Conservation (phyloP, 129 eudicot species). For the Silybum marianum region DNA sequence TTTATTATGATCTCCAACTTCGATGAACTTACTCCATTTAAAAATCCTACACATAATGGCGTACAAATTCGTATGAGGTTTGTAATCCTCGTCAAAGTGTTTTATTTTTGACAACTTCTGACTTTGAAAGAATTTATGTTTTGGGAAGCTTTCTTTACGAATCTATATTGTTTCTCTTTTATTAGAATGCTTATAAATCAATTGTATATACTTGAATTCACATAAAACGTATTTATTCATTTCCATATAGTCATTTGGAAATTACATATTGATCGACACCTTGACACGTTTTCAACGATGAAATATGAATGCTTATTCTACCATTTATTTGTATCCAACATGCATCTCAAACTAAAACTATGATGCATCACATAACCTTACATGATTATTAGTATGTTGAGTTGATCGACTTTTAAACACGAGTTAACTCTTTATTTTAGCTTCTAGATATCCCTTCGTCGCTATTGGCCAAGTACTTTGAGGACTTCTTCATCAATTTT, state of each 20-base stretch:
- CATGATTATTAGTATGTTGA: not conserved
- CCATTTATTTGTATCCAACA: not conserved
- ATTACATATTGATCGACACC: not conserved
- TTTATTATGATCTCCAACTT: too few species aligned
- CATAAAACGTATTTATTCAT: not conserved
- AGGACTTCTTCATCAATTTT: not conserved
- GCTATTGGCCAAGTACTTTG: not conserved
- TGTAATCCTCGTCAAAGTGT: not conserved
- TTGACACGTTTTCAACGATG: not conserved
- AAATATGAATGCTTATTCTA: not conserved
- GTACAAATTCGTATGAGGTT: not conserved
- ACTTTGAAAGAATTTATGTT: not conserved
- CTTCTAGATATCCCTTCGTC: not conserved
- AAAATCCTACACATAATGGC: not conserved
- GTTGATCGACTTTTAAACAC: not conserved
- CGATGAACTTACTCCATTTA: too few species aligned
- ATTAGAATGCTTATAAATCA: not conserved
- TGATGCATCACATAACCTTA: not conserved
- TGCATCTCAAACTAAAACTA: not conserved
- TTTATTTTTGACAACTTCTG: not conserved
- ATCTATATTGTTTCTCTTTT: too few species aligned
- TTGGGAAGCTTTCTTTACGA: too few species aligned
- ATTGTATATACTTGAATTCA: not conserved
- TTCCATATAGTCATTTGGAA: not conserved
- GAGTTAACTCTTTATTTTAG: not conserved